Base-by-base conservation (phyloP, 345 rosid genomes). In the Populus davidiana region DNA sequence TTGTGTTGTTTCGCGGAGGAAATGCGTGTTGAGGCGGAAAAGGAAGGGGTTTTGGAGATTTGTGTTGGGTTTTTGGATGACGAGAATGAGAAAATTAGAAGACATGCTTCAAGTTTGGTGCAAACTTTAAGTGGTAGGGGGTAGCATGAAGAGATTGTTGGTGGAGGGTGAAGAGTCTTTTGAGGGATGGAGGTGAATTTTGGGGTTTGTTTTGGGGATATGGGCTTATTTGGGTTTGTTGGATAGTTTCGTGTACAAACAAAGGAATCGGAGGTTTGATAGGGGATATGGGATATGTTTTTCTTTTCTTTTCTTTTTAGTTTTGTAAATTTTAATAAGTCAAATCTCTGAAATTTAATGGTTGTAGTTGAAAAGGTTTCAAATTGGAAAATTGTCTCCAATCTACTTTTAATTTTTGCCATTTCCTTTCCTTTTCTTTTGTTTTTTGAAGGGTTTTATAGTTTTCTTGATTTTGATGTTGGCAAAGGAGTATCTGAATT, bases 1-100 rank as follows among this genome's bases (percentile, higher is more conserved):
- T 81, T 94, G 74, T 92, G 99, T 83, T 82, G 80, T 82, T 85
- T 72, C 73, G 86, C 85, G 20, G 86, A 87, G 82, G 81, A 84
- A 68, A 62, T 89, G 16, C 80, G 89, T 25, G 61, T 62, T 49
- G 87, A 90, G 66, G 91, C 86, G 11, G 75, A 75, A 72, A 90
- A 82, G 68, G 87, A 81, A 81, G 93, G 94, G 23, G 87, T 88
- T 71, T 75, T 92, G 63, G 94, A 90, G 85, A 83, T 88, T 52
- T 94, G 98, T 67, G 47, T 85, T 56, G 83, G 88, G 72, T 85
- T 92, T 78, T 70, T 88, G 88, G 91, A 86, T 79, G 91, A 87
- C 80, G 97, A 94, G 44, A 89, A 91, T 81, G 98, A 92, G 83
- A 94, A 92, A 90, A 80, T 92, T 74, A 85, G 91, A 79, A 91